These are phyloP conservation scores for Globisporangium camurandrum DNA, from an alignment of 352 stramenopile genomes.

Conservation along the genomic window DNA sequence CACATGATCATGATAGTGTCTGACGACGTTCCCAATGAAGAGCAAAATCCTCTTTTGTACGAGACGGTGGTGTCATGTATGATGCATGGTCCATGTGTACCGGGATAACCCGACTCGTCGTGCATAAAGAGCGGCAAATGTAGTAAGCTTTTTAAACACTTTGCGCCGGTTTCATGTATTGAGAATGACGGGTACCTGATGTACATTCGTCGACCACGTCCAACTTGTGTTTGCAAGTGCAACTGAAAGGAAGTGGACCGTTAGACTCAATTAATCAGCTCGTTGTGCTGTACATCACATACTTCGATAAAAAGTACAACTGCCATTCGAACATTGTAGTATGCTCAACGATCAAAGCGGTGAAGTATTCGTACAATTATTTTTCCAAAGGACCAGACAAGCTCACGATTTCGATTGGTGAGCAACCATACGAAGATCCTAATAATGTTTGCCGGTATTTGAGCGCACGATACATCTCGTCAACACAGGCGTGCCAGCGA, in stretches of 20 bases:
- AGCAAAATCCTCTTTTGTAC: background rate
- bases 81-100: background rate
- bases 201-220: too few species aligned
- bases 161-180: background rate
- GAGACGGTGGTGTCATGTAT: background rate
- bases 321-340: background rate
- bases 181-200: background rate
- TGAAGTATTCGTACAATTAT: conserved; percentile 1
- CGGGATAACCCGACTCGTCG: background rate
- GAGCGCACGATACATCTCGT: conserved; percentile 21
- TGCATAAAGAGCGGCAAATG: background rate
- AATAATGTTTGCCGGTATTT: conserved; percentile 24
- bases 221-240: too few species aligned
- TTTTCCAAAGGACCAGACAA: background rate
- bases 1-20: background rate
- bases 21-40: background rate
- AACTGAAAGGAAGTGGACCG: too few species aligned
- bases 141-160: conserved; percentile 5
- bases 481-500: conserved; percentile 18
- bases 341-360: background rate
- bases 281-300: background rate
- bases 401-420: background rate
- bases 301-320: background rate
- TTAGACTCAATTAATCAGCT: background rate
- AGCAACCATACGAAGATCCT: background rate